Evolutionary conservation across 306 rosid species (phyloP).

Genomic region (Canavalia ensiformis): DNA sequence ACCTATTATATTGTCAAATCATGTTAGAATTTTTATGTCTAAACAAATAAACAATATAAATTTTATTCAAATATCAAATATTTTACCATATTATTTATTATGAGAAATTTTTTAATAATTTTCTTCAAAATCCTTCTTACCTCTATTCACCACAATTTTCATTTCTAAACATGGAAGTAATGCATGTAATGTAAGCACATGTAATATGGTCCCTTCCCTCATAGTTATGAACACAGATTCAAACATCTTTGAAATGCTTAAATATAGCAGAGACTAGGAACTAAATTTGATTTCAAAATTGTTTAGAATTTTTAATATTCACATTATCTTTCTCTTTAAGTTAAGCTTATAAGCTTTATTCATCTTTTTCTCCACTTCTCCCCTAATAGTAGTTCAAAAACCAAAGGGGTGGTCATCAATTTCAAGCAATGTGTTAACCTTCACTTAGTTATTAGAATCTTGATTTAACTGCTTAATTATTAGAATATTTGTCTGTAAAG

Average conservation of each 20-base stretch:
- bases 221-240: neutral
- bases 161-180: neutral
- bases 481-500: neutral
- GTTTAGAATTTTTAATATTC: neutral
- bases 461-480: constrained; percentile 17
- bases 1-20: constrained; percentile 62
- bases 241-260: constrained; percentile 6
- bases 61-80: too few relatives aligned
- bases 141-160: neutral
- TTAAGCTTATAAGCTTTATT: neutral
- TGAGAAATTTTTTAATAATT: too few relatives aligned
- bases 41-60: neutral
- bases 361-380: constrained; percentile 16
- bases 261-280: neutral
- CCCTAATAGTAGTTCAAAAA: neutral
- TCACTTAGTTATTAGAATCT: neutral
- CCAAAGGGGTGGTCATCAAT: neutral
- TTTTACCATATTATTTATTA: too few relatives aligned
- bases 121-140: too few relatives aligned
- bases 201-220: neutral
- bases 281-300: constrained; percentile 3
- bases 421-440: neutral
- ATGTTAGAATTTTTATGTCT: constrained; percentile 30
- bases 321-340: neutral
- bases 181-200: neutral